Base-by-base conservation (phyloP, 441 rosid genomes). In the Populus hybrid region DNA sequence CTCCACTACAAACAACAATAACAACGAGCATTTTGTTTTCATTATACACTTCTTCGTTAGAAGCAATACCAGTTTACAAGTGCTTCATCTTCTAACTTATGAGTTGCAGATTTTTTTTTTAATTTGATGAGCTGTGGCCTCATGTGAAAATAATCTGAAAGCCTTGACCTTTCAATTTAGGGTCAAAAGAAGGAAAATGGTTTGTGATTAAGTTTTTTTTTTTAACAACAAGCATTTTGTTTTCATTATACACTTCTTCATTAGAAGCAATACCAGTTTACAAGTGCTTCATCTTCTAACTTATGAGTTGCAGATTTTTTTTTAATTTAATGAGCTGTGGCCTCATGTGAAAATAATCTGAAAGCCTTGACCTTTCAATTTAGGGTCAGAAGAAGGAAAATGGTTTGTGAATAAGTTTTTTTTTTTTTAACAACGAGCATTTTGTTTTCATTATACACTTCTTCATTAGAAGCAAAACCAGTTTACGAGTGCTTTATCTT, bases 231-330 rank as follows among this genome's bases (percentile, higher is more conserved):
- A 24, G 26, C 34, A 50, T 30, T 67, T 26, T 40, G 42, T 20
- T 32, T 32, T 54, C 24, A 28, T n/a, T 59, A 73, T 9, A 30
- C 0, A 23, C 28, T 28, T 67, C 3, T 16, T 28, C 18, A 6
- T 67, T 16, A 2, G 46, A 67, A 46, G 71, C 28, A 26, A 20
- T 14, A 30, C 71, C 57, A 26, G 23, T 20, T 66, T 35, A 16
- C 12, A 67, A 26, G 46, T 66, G 35, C 36, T 66, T 32, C 40
- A 28, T 57, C 8, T 18, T 14, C 14, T 57, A 64, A 38, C 75
- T 57, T 38, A 70, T 18, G 65, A 78, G 70, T 61, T 36, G 76
- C 64, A 26, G n/a, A 36, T 14, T 54, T 67, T 67, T 26, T 67
- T 26, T 40, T 23, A 46, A 20, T 72, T 72, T 11, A 20, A 16